phyloP scores from a whole-genome alignment of 148 eudicot species.

The Nyssa sinensis region DNA sequence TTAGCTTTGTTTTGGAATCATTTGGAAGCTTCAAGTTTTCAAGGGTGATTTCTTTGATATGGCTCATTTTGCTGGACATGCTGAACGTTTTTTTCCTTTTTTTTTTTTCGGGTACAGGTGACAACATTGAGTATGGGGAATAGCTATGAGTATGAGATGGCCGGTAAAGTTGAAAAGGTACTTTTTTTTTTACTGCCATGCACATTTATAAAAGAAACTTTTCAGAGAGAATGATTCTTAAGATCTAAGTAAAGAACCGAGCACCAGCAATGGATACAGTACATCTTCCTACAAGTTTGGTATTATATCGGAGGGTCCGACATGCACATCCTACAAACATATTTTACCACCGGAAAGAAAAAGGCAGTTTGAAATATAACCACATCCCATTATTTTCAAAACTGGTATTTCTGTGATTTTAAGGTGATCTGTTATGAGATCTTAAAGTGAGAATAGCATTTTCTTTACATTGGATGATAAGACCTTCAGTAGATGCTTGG shows the following conservation, averaged over 20 bases:
- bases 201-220: not conserved
- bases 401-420: not conserved
- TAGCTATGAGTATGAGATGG: constrained; percentile 71
- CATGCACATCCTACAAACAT: not conserved
- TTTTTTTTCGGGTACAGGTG: constrained; percentile 37
- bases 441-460: not conserved
- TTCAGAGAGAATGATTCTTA: not conserved
- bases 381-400: not conserved
- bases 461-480: not conserved
- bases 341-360: not conserved
- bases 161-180: constrained; percentile 85
- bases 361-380: not conserved
- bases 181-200: constrained; percentile 7
- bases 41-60: not conserved
- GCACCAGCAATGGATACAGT: not conserved
- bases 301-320: not conserved
- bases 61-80: constrained; percentile 3
- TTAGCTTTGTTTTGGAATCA: not conserved
- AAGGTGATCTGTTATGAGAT: not conserved
- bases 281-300: not conserved
- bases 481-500: not conserved
- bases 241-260: not conserved
- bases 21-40: not conserved
- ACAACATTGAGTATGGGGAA: constrained; percentile 81
- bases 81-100: constrained; percentile 13